Percentiles rank a stretch among this genome's conserved stretches.
phyloP scores from a whole-genome alignment of 78 protist genomes.

The Bodo saltans region DNA sequence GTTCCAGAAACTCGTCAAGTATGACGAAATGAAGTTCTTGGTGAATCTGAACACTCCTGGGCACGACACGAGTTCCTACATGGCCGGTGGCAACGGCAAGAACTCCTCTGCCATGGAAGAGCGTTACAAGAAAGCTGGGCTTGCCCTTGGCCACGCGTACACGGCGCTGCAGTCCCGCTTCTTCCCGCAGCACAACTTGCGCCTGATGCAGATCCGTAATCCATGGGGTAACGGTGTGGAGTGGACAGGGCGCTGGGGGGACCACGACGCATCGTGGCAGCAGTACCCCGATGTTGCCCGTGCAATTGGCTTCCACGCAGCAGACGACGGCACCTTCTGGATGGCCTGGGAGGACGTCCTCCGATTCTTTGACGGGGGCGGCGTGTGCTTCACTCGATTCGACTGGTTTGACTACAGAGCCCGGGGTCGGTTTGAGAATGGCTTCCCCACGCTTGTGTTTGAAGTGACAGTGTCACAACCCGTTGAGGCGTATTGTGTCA shows the following conservation, averaged over 20 bases:
- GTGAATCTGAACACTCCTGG: conserved; percentile 18
- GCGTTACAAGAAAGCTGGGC: conserved; percentile 15
- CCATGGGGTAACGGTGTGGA: conserved; percentile 59
- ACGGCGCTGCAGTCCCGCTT: background rate
- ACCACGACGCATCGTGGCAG: conserved; percentile 44
- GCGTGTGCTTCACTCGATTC: background rate
- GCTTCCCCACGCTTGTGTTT: background rate
- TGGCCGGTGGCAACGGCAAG: background rate
- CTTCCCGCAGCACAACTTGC: conserved; percentile 1
- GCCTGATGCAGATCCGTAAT: conserved; percentile 40
- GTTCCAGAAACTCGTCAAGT: background rate
- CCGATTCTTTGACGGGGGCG: conserved; percentile 21
- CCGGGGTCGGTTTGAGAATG: background rate
- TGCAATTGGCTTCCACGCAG: background rate
- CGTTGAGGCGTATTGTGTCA: background rate
- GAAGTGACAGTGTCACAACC: background rate
- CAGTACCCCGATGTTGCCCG: conserved; percentile 11
- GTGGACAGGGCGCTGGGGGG: conserved; percentile 57
- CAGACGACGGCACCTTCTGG: conserved; percentile 15
- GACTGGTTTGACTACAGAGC: background rate
- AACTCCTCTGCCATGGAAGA: too few species aligned
- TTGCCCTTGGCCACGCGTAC: conserved; percentile 47
- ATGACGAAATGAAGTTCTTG: conserved; percentile 12
- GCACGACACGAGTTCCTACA: background rate
- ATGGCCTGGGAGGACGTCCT: conserved; percentile 14